Conservation (phyloP, 1,284 basidiomycete species). For the Anthracocystis setariae region DNA sequence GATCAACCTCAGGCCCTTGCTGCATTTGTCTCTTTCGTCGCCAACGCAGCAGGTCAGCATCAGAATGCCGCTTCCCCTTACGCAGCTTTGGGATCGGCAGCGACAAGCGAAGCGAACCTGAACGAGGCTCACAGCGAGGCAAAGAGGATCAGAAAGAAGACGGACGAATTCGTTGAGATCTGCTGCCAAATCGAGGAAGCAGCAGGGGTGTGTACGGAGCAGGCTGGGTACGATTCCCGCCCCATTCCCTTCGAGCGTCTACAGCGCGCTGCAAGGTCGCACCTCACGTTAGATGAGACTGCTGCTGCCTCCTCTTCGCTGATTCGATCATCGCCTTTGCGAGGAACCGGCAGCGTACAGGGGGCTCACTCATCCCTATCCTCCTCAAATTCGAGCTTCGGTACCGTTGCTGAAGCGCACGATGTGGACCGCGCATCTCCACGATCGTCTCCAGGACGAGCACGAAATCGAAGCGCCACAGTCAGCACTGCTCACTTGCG, state of each 20-base stretch:
- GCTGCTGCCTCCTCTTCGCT: neutral
- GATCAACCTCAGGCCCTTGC: slow-evolving; percentile 53
- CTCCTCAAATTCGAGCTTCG: slow-evolving; percentile 20
- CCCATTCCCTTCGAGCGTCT: slow-evolving; percentile 37
- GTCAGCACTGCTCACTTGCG: slow-evolving; percentile 18
- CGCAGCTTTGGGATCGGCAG: neutral
- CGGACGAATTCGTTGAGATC: slow-evolving; percentile 44
- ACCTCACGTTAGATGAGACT: neutral
- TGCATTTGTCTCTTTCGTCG: slow-evolving; percentile 49
- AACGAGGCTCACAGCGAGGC: slow-evolving; percentile 10
- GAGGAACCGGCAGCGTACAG: neutral
- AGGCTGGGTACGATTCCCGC: slow-evolving; percentile 51
- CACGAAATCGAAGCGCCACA: slow-evolving; percentile 32
- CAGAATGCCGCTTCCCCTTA: neutral
- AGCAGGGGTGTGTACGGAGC: slow-evolving; percentile 53
- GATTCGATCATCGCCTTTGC: neutral
- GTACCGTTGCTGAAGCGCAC: slow-evolving; percentile 8
- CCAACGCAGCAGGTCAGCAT: slow-evolving; percentile 32
- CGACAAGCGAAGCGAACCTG: neutral
- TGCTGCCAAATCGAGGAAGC: slow-evolving; percentile 55
- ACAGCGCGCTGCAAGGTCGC: slow-evolving; percentile 9
- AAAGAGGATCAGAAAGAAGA: slow-evolving; percentile 17
- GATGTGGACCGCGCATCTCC: slow-evolving; percentile 14
- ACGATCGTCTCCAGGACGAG: slow-evolving; percentile 13
- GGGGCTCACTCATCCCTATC: slow-evolving; percentile 10